These are phyloP conservation scores for Sodiomyces alkalinus DNA, from an alignment of 2,329 filamentous ascomycete genomes.

Conservation along the genomic window DNA sequence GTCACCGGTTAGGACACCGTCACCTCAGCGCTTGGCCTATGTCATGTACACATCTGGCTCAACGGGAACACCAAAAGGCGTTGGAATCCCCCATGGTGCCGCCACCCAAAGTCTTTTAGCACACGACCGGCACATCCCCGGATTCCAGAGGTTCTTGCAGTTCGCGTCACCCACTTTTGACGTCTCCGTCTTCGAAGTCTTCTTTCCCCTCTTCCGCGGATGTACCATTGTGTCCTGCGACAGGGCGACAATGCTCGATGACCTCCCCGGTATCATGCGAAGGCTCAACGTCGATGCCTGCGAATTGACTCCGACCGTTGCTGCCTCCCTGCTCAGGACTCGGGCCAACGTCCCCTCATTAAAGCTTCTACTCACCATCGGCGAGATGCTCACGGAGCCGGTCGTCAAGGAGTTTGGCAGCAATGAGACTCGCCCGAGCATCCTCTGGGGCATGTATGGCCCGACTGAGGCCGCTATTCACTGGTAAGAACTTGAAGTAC, in stretches of 20 bases:
- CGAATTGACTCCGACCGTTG: constrained; percentile 81
- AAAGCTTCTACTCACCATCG: constrained; percentile 67
- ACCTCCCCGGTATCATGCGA: constrained; percentile 54
- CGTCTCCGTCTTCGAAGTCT: constrained; percentile 89
- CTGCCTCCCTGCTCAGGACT: constrained; percentile 57
- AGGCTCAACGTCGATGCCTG: constrained; percentile 61
- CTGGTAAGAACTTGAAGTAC: constrained; percentile 45
- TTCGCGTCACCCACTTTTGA: constrained; percentile 90
- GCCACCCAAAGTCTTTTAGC: constrained; percentile 71
- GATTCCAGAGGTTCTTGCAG: constrained; percentile 69
- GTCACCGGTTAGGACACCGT: no score
- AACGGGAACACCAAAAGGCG: constrained; percentile 79
- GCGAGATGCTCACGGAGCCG: constrained; percentile 73
- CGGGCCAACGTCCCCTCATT: constrained; percentile 52
- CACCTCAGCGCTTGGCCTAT: constrained; percentile 49
- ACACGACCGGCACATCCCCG: constrained; percentile 63
- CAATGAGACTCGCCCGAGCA: constrained; percentile 31
- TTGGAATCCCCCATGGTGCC: constrained; percentile 65
- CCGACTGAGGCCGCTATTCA: constrained; percentile 88
- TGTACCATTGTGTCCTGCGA: constrained; percentile 58
- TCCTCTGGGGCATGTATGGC: constrained; percentile 88
- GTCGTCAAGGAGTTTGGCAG: constrained; percentile 71
- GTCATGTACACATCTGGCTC: constrained; percentile 91
- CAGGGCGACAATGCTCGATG: constrained; percentile 54
- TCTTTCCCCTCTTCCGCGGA: constrained; percentile 68